Evolutionary conservation across 2,329 filamentous ascomycete genomes (phyloP).

Genomic region (Plenodomus lindquistii): DNA sequence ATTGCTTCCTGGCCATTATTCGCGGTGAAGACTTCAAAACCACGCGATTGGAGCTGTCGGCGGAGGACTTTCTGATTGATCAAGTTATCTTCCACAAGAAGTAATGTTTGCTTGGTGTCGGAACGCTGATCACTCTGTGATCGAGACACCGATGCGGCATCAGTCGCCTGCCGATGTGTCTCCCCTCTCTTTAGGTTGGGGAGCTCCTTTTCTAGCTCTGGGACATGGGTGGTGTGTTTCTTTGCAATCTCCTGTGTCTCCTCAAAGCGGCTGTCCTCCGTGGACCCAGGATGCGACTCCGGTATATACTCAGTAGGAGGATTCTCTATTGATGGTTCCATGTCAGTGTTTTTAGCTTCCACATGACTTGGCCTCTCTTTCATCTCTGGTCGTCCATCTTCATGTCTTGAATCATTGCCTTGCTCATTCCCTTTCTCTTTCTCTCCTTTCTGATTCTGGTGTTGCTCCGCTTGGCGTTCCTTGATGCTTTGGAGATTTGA

Average conservation of each 20-base stretch:
- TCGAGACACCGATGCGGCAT: constrained; percentile 20
- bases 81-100: constrained; percentile 55
- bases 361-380: constrained; percentile 11
- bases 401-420: too few species aligned
- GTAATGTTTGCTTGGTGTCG: constrained; percentile 28
- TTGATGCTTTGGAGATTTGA: constrained; percentile 34
- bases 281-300: constrained; percentile 31
- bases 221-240: constrained; percentile 7
- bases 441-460: neutral
- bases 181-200: constrained; percentile 27
- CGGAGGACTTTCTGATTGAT: constrained; percentile 55
- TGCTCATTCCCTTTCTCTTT: too few species aligned
- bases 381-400: constrained; percentile 15
- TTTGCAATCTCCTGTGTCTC: constrained; percentile 26
- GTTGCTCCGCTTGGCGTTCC: constrained; percentile 9
- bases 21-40: constrained; percentile 48
- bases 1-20: constrained; percentile 53
- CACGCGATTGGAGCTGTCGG: constrained; percentile 53
- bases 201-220: constrained; percentile 13
- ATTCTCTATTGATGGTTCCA: constrained; percentile 32
- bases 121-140: constrained; percentile 22
- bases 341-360: too few species aligned
- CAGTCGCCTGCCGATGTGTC: constrained; percentile 25
- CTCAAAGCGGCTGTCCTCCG: constrained; percentile 22
- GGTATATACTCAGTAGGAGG: constrained; percentile 36